Evolutionary conservation across 192 early-diverging fungal genomes (phyloP), one percentile per base, ranked within the genome.

Genomic region (Dissophora globulifera): DNA sequence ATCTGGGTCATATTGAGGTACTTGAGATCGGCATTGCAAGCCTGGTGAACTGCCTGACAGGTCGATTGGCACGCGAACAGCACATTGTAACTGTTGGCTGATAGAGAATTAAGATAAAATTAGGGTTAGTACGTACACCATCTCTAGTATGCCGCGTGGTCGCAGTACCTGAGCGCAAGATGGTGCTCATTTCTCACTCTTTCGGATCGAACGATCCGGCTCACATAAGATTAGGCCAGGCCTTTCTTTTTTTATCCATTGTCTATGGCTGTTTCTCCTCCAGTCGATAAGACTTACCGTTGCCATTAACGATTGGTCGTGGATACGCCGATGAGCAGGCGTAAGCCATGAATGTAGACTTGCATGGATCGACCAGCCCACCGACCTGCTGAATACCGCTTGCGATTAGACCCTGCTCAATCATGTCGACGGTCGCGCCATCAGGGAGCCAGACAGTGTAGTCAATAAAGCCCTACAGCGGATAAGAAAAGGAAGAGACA

Each of bases 21-120:
- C 1, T 40, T 48, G 17, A 81, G 46, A 25, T 64, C 59, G 17
- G 58, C 57, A 27, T 20, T 56, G 26, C 79, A 81, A 19, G 61
- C 53, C 5, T 49, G 10, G 13, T 29, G 27, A 0, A 61, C 79
- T 12, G 58, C 40, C 53, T 64, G 58, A 26, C 79, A 81, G 12
- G 79, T 54, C n/a, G 79, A 81, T 27, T 70, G 19, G 38, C 79
- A 81, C 7, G 79, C 71, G 8, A 76, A 76, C 1, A 76, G 40
- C n/a, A 76, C 58, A 67, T 67, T 62, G 27, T 47, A 76, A 40
- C 58, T 66, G 38, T 67, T 67, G 50, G 63, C 62, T 62, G 26
- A 17, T 23, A 60, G 5, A 9, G 46, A 32, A 23, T 3, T 4
- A 45, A 16, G 11, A 26, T 42, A 27, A 55, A 23, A 2, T 23